A percentile compares a stretch with the other conserved stretches of the same genome.
These are phyloP conservation scores for Phoma herbarum DNA, from an alignment of 2,329 filamentous ascomycete genomes.

Conservation along the genomic window DNA sequence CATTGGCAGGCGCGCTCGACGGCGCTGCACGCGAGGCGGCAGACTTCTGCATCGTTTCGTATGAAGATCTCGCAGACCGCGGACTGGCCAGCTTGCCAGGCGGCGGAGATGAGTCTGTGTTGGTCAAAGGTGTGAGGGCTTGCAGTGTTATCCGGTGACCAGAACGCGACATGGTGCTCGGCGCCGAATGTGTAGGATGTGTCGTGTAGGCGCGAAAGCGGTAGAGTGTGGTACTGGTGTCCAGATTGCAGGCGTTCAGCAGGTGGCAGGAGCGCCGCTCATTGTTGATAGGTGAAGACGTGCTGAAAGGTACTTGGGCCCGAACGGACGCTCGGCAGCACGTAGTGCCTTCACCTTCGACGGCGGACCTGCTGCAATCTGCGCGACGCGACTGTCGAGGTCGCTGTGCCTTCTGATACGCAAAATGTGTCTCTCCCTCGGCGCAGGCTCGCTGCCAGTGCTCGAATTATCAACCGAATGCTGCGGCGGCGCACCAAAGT, in stretches of 20 bases:
- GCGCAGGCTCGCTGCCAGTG: constrained; percentile 71
- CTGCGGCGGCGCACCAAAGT: constrained; percentile 80
- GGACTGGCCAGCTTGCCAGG: constrained; percentile 66
- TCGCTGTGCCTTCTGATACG: constrained; percentile 23
- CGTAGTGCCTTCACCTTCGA: constrained; percentile 27
- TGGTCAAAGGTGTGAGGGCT: constrained; percentile 71
- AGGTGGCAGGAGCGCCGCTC: constrained; percentile 64
- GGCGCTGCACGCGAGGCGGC: constrained; percentile 45
- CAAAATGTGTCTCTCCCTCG: constrained; percentile 57
- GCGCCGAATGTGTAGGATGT: constrained; percentile 71
- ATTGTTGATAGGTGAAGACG: constrained; percentile 40
- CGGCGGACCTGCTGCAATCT: constrained; percentile 26
- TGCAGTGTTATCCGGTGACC: constrained; percentile 62
- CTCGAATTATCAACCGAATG: constrained; percentile 82
- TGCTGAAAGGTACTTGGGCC: constrained; percentile 27
- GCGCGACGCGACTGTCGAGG: constrained; percentile 31
- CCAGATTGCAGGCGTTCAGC: constrained; percentile 72
- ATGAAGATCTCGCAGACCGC: constrained; percentile 52
- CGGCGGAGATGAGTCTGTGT: constrained; percentile 70
- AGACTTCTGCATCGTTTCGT: constrained; percentile 49
- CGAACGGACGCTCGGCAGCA: constrained; percentile 22
- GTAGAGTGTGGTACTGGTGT: constrained; percentile 63
- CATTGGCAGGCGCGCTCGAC: constrained; percentile 51
- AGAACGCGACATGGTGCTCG: constrained; percentile 62
- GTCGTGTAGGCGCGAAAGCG: neutral